Evolutionary conservation across 2,329 filamentous ascomycete genomes (phyloP).

Genomic region (Didymellaceae sp.): DNA sequence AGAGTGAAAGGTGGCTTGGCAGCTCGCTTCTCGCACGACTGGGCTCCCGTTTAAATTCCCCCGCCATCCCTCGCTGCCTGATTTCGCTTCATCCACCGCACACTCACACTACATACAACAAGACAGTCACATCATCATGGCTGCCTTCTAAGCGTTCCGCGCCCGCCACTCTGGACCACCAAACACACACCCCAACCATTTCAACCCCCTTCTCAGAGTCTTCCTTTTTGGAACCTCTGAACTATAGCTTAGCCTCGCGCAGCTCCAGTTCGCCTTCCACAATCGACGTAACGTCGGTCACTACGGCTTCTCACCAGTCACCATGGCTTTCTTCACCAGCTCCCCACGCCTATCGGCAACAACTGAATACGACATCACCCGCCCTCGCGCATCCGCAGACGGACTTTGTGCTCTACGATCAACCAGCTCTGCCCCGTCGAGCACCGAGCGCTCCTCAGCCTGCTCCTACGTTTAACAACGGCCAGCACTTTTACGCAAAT

Average conservation of each 20-base stretch:
- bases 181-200: conserved; percentile 34
- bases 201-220: conserved; percentile 45
- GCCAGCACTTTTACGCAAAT: conserved; percentile 70
- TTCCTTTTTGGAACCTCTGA: conserved; percentile 62
- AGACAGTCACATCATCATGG: conserved; percentile 47
- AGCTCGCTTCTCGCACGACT: conserved; percentile 28
- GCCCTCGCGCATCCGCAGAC: conserved; percentile 60
- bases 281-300: conserved; percentile 77
- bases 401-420: conserved; percentile 81
- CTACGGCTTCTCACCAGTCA: conserved; percentile 77
- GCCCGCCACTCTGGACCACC: conserved; percentile 43
- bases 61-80: conserved; percentile 40
- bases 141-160: conserved; percentile 47
- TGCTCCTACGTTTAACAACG: conserved; percentile 65
- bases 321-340: conserved; percentile 77
- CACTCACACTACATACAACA: conserved; percentile 27
- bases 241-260: conserved; percentile 68
- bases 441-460: conserved; percentile 60
- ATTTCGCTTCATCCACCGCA: conserved; percentile 36
- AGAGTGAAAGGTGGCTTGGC: conserved; percentile 23
- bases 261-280: conserved; percentile 63
- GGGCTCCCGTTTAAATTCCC: conserved; percentile 30
- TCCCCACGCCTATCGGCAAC: conserved; percentile 59
- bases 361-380: conserved; percentile 53
- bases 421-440: conserved; percentile 55